Evolutionary conservation across 176 grass and related monocot species (phyloP).

Genomic region (Ensete glaucum): DNA sequence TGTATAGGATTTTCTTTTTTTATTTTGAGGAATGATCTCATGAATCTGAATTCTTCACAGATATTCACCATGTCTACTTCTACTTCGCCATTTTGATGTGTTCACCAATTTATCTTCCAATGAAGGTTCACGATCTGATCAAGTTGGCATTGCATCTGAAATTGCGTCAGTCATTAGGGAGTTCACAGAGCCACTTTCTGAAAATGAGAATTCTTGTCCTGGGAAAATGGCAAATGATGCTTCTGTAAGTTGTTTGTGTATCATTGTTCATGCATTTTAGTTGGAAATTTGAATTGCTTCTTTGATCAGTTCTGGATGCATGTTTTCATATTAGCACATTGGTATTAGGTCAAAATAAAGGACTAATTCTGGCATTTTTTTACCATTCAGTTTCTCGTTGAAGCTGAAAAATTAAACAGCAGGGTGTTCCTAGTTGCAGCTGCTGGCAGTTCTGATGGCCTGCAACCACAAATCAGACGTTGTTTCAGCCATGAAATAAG

Average conservation of each 20-base stretch:
- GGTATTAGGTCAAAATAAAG: neutral
- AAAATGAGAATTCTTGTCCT: conserved; percentile 30
- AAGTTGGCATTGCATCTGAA: conserved; percentile 59
- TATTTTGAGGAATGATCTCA: conserved; percentile 12
- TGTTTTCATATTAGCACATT: neutral
- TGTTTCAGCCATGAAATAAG: conserved; percentile 91
- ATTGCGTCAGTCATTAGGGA: conserved; percentile 67
- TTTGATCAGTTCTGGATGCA: neutral
- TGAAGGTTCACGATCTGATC: conserved; percentile 65
- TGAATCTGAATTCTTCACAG: conserved; percentile 43
- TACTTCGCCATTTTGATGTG: conserved; percentile 75
- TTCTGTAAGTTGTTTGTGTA: conserved; percentile 34
- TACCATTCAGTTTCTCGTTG: conserved; percentile 55
- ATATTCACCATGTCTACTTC: conserved; percentile 80
- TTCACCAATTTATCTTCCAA: conserved; percentile 68
- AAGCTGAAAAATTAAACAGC: conserved; percentile 49
- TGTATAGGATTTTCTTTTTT: neutral
- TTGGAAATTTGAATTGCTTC: conserved; percentile 2
- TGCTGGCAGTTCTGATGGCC: conserved; percentile 68
- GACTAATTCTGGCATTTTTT: neutral
- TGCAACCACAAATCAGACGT: conserved; percentile 59
- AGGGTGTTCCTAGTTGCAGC: conserved; percentile 79
- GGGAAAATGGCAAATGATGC: conserved; percentile 34
- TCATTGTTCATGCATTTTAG: conserved; percentile 17
- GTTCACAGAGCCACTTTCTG: conserved; percentile 48